Base-by-base conservation (phyloP, 73 alveolate species). In the Uronychia setigera region DNA sequence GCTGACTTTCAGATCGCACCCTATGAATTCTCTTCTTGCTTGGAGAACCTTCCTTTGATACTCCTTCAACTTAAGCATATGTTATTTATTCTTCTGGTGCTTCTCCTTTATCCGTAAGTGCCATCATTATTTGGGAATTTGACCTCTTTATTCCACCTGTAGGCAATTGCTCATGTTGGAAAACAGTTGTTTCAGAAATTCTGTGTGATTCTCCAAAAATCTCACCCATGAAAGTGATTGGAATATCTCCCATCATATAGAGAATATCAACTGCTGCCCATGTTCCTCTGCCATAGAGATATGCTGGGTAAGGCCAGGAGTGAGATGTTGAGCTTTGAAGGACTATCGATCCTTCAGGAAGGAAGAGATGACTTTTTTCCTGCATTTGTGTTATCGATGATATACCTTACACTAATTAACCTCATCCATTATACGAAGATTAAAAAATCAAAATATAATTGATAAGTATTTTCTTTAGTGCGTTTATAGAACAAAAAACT, bases 231-330 rank as follows among this genome's bases (percentile, higher is more conserved):
- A 97, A 94, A 1, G 99, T 98, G 92, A 97, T 96, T 25, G 99
- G 99, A 82, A 98, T 96, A 87, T 96, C 99, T 34, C 98, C 97
- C 83, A 96, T 82, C 83, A 95, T 89, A 92, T 94, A 98, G 82
- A 98, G 93, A 26, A 97, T 90, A 88, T 97, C 99, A n/a, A 98
- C 98, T 14, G 99, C 99, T 46, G 99, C 98, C 98, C 98, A 96
- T 33, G 98, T 95, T 19, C 99, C 99, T 87, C 96, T 91, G 31
- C 98, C 99, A 85, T 93, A 96, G 59, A 96, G 81, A 31, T 94
- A 89, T 1, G 99, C 99, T 1, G 99, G 99, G 82, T 96, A 97
- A 0, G 99, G 99, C 96, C 97, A 93, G 27, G 97, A 83, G 89
- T 96, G 98, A 78, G 97, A 93, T 35, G 97, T 83, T 14, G 99